Evolutionary conservation across 805 yeast species (phyloP), one percentile per base, ranked within the genome.

Genomic region (Blastobotrys attinorum): DNA sequence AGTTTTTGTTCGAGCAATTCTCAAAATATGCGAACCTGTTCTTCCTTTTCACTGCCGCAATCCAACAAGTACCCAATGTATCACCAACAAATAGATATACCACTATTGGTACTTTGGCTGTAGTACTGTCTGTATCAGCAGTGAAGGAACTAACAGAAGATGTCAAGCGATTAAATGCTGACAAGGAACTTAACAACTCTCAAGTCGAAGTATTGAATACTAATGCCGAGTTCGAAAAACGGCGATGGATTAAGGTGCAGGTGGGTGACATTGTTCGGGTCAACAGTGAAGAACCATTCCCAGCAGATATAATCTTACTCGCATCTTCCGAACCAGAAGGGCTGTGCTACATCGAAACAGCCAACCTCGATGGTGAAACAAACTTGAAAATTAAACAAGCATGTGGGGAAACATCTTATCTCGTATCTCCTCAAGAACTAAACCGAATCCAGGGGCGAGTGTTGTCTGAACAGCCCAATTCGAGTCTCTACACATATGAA

Each of bases 311-410:
- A 44, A 71, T 90, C 15, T 63, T 94, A 15, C 60, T 92, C 27
- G 79, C 92, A 20, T 87, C 97, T 0, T 90, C 97, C 0, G 99
- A 92, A 62, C 99, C 99, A 0, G 97, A 90, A 63, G 99, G 98
- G 2, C 70, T 92, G 48, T 94, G 98, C 62, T 92, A 92, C 57
- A 86, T 94, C 44, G 99, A 92, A 64, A 92, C 99, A 1, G 96
- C 98, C 0, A 92, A 92, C 57, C 69, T 92, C 53, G 99, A 92
- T 63, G 99, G 99, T 45, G 99, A 92, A 62, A 94, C 99, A 0
- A 92, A 92, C 61, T 71, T 92, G 56, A 92, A 92, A 59, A 92
- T 92, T 59, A 94, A 94, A 58, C 97, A 92, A 61, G 78, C 96
- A 1, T 72, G 73, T 41, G 68, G 75, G 1, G 96, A 88, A 56